Conservation (phyloP, 768 basidiomycete genomes). For the Lactarius psammicola region DNA sequence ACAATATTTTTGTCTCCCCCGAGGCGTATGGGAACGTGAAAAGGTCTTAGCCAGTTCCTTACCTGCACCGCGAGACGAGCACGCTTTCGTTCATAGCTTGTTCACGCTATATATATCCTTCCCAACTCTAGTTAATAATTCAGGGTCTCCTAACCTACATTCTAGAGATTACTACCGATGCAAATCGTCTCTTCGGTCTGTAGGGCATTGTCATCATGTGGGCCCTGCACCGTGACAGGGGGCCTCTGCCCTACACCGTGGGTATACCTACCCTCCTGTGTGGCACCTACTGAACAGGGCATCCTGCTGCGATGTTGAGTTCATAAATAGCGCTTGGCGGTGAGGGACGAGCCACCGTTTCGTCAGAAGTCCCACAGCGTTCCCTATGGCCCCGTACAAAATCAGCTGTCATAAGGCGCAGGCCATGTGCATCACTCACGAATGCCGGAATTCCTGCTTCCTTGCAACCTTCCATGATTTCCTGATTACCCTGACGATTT, state of each 20-base stretch:
- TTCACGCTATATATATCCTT: not conserved
- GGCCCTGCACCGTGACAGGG: not conserved
- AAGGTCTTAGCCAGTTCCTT: conserved; percentile 1
- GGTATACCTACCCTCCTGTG: not conserved
- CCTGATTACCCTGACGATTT: conserved; percentile 74
- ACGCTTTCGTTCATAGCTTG: not conserved
- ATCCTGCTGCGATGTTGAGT: not conserved
- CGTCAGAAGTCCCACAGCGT: conserved; percentile 68
- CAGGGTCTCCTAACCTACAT: not conserved
- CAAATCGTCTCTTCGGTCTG: not conserved
- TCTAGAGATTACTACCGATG: not conserved
- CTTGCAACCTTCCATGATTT: conserved; percentile 79
- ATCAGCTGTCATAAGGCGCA: not conserved
- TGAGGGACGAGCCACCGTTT: not conserved
- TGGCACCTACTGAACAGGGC: not conserved
- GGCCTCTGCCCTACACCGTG: no score
- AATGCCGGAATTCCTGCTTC: conserved; percentile 59
- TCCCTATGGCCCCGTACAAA: conserved; percentile 35
- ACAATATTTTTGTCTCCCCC: conserved; percentile 62
- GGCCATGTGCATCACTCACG: conserved; percentile 21
- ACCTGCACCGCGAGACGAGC: not conserved
- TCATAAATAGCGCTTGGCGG: not conserved
- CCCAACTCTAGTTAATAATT: not conserved
- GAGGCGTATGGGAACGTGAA: conserved; percentile 17
- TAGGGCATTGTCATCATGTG: not conserved